Conservation (phyloP, 2,329 filamentous ascomycete genomes). For the Trichoderma sp. region DNA sequence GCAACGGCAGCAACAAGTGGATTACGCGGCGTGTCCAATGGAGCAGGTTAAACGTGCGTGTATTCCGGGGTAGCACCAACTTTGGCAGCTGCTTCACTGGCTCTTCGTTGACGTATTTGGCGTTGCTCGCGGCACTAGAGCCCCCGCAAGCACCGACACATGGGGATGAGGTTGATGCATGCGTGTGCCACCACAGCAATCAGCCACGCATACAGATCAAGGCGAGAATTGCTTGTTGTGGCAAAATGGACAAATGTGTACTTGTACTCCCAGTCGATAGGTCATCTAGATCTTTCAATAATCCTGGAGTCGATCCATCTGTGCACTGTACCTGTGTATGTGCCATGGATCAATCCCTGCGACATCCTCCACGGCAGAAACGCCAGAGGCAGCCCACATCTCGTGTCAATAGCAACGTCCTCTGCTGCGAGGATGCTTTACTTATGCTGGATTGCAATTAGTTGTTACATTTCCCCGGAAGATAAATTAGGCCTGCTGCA, state of each 20-base stretch:
- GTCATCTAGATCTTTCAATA: not conserved
- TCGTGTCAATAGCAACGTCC: not conserved
- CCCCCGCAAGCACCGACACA: not conserved
- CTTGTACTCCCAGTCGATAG: not conserved
- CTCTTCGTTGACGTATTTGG: not conserved
- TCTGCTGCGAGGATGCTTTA: not conserved
- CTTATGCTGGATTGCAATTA: not conserved
- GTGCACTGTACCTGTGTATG: not conserved
- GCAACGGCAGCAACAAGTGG: not conserved
- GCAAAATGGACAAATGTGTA: not conserved
- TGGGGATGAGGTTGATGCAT: not conserved
- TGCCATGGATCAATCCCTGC: no score
- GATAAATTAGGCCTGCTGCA: no score
- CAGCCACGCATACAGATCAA: not conserved
- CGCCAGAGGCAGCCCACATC: not conserved
- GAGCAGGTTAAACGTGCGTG: not conserved
- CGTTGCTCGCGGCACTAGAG: not conserved
- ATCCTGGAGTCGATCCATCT: not conserved
- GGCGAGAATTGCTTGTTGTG: not conserved
- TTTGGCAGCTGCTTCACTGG: not conserved
- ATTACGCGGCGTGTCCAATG: not conserved
- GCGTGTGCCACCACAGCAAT: no score
- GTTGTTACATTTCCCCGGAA: not conserved
- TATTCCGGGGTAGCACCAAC: slow-evolving; percentile 3
- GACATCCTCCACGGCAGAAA: not conserved